Evolutionary conservation across 345 rosid genomes (phyloP).

Genomic region (Arabis alpina): DNA sequence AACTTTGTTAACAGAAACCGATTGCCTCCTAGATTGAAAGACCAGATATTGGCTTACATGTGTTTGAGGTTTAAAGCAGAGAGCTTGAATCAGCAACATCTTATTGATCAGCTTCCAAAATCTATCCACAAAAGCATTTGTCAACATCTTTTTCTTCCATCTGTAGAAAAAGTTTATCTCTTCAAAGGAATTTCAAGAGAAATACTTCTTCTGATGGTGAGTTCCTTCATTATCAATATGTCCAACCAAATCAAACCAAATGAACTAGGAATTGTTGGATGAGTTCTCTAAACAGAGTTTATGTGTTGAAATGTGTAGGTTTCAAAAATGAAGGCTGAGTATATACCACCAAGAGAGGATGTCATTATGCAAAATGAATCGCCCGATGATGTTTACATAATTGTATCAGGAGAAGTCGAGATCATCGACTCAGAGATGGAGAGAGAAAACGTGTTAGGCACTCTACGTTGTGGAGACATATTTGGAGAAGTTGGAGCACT

Average conservation of each 20-base stretch:
- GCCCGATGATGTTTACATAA: slow-evolving; percentile 82
- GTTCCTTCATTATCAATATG: too few relatives aligned
- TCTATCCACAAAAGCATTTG: slow-evolving; percentile 86
- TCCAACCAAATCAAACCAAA: not conserved
- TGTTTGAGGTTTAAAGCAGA: slow-evolving; percentile 91
- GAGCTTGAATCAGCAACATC: slow-evolving; percentile 80
- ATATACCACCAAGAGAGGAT: slow-evolving; percentile 91
- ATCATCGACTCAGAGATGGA: slow-evolving; percentile 64
- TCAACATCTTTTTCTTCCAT: slow-evolving; percentile 80
- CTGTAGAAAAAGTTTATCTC: slow-evolving; percentile 74
- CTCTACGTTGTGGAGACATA: slow-evolving; percentile 64
- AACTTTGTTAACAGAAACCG: slow-evolving; percentile 74
- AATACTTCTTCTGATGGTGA: slow-evolving; percentile 65
- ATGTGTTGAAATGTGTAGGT: slow-evolving; percentile 54
- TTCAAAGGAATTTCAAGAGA: slow-evolving; percentile 72
- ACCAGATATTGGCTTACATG: slow-evolving; percentile 91
- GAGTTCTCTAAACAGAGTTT: not conserved
- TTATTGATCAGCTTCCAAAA: slow-evolving; percentile 89
- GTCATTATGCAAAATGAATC: slow-evolving; percentile 82
- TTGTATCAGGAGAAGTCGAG: slow-evolving; percentile 85
- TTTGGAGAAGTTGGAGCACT: slow-evolving; percentile 93
- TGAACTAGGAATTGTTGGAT: not conserved
- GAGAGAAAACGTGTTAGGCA: slow-evolving; percentile 61
- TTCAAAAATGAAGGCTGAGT: slow-evolving; percentile 86
- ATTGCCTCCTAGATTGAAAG: slow-evolving; percentile 73